Evolutionary conservation across 2,329 filamentous ascomycete genomes (phyloP).

Genomic region (Orbilia brochopaga): DNA sequence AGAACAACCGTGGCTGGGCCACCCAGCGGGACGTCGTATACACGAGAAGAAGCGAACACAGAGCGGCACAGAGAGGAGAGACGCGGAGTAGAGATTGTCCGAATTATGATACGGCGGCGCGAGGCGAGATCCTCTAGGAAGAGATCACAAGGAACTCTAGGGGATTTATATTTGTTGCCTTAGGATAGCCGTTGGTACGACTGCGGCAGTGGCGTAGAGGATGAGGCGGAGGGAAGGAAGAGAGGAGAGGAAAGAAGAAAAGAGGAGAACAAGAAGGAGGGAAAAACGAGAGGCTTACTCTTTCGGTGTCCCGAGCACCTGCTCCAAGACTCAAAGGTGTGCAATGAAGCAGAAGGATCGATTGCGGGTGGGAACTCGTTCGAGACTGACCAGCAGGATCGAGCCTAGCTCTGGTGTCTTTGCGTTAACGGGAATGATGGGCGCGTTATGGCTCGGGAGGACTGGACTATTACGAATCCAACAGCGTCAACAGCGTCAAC

Average conservation of each 20-base stretch:
- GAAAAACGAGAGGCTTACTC: conserved; percentile 42
- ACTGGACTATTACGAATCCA: conserved; percentile 41
- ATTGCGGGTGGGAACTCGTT: conserved; percentile 35
- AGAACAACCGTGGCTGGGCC: conserved; percentile 33
- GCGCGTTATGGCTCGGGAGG: conserved; percentile 32
- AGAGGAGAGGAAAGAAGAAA: conserved; percentile 28
- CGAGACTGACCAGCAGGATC: conserved; percentile 26
- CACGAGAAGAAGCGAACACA: background rate
- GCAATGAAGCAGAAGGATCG: conserved; percentile 22
- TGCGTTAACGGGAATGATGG: conserved; percentile 45
- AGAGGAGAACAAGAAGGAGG: conserved; percentile 16
- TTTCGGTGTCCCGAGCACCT: conserved; percentile 41
- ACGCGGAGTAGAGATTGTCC: conserved; percentile 4
- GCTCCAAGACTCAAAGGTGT: conserved; percentile 13
- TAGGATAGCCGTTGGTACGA: conserved; percentile 13
- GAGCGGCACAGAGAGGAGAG: conserved; percentile 1
- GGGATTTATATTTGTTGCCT: conserved; percentile 17
- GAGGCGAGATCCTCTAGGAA: conserved; percentile 28
- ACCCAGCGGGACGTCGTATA: conserved; percentile 22
- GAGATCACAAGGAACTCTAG: conserved; percentile 21
- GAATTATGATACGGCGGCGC: conserved; percentile 6
- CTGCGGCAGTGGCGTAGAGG: conserved; percentile 16
- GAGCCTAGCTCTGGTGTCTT: conserved; percentile 41
- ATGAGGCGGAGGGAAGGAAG: conserved; percentile 35
- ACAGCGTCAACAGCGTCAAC: conserved; percentile 27